Evolutionary conservation across 768 basidiomycete species (phyloP).

Genomic region (Lactarius evosmus): DNA sequence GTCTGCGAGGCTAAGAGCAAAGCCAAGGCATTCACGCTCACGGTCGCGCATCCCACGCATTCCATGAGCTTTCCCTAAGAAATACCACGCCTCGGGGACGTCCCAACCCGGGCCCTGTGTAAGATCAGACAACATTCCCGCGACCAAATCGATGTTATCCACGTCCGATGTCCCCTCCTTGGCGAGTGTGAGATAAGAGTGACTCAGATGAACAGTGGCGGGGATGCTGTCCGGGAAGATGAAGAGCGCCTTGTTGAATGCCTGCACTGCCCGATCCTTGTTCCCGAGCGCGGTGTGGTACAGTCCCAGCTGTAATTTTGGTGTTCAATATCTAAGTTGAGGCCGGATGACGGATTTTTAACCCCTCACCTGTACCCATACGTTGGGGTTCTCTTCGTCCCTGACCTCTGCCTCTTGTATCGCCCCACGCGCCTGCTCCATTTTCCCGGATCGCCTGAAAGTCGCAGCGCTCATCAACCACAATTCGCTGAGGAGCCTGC

Average conservation of each 20-base stretch:
- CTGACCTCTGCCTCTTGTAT: constrained; percentile 93
- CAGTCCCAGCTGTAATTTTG: constrained; percentile 58
- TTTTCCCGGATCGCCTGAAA: constrained; percentile 83
- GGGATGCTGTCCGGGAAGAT: constrained; percentile 76
- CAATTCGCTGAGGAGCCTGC: constrained; percentile 71
- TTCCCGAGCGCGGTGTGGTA: constrained; percentile 61
- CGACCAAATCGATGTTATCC: constrained; percentile 74
- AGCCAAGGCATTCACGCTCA: constrained; percentile 70
- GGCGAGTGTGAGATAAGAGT: constrained; percentile 57
- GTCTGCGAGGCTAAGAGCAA: constrained; percentile 64
- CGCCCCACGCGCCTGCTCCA: constrained; percentile 85
- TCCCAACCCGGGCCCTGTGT: constrained; percentile 86
- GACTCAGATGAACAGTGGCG: constrained; percentile 74
- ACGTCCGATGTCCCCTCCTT: constrained; percentile 32
- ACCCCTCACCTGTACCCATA: constrained; percentile 86
- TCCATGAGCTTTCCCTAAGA: constrained; percentile 77
- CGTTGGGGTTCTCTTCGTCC: constrained; percentile 81
- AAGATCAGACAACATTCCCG: constrained; percentile 71
- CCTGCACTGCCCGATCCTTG: constrained; percentile 61
- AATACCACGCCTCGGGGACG: constrained; percentile 93
- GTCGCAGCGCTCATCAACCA: constrained; percentile 96
- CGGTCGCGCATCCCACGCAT: constrained; percentile 66
- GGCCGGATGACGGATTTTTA: not conserved
- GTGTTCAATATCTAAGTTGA: not conserved
- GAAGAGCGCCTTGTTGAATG: constrained; percentile 87